Conservation (phyloP, 495 filamentous ascomycete species). For the Daldinia vernicosa region DNA sequence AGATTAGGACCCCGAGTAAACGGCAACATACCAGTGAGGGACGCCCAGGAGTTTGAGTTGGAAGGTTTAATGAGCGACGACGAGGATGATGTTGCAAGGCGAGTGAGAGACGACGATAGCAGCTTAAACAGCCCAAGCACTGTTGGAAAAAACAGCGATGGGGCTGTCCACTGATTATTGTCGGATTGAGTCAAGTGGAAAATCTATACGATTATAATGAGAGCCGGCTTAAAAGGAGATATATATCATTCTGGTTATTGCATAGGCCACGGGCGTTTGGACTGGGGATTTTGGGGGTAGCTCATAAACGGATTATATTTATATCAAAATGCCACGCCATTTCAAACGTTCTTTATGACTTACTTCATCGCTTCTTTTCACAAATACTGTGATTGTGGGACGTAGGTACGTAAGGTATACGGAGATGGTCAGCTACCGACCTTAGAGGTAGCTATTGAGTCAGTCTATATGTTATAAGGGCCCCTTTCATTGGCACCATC, state of each 20-base stretch:
- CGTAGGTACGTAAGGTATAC: no score
- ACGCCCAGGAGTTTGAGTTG: constrained; percentile 91
- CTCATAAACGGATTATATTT: background rate
- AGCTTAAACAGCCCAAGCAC: constrained; percentile 52
- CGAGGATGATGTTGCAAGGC: constrained; percentile 60
- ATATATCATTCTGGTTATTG: constrained; percentile 24
- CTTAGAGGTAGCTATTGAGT: no score
- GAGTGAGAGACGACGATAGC: constrained; percentile 44
- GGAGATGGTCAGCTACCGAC: no score
- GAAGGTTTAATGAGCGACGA: constrained; percentile 90
- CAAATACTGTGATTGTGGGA: no score
- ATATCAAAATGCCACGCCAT: no score
- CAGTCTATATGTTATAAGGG: no score
- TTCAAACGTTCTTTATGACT: no score
- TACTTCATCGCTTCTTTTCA: no score
- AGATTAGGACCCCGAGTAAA: constrained; percentile 55
- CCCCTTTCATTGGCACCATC: no score
- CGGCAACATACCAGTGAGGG: constrained; percentile 67
- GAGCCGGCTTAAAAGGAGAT: background rate
- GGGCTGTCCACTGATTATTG: constrained; percentile 28
- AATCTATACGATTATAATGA: background rate
- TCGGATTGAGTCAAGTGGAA: background rate
- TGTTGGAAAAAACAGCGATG: constrained; percentile 49
- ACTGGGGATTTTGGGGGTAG: background rate
- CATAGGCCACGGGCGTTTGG: constrained; percentile 36